Base-by-base conservation (phyloP, 2,329 filamentous ascomycete genomes). In the Ilyonectria destructans region DNA sequence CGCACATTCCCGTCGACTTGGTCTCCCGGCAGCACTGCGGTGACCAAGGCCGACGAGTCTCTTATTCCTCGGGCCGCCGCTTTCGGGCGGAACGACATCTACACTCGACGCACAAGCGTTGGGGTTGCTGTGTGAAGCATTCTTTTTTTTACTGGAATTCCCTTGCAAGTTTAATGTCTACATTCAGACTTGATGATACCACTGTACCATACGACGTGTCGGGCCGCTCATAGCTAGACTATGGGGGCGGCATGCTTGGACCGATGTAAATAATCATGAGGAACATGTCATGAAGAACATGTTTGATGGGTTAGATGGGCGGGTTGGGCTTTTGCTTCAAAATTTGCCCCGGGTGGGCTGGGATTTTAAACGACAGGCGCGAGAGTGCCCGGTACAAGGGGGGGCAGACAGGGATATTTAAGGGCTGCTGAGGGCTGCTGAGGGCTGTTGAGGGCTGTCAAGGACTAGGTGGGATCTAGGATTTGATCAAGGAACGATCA, bases 1-100 rank as follows among this genome's bases (percentile, higher is more conserved):
- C 82, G 81, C 62, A 87, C 83, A 6, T 71, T 83, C 51, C 82
- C 83, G n/a, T 86, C 85, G 2, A 85, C 81, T 13, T 85, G 85
- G 78, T 88, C 86, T 21, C 83, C 85, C 8, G 82, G 83, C 59
- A 86, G 84, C 75, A 84, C 81, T 9, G 81, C 80, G 33, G 74
- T 79, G 37, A 80, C 78, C 66, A 77, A 79, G 67, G 64, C 45
- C 12, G 82, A 82, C 12, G 84, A 80, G 65, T 77, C 81, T 55
- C 80, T 82, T 57, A 77, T 82, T 58, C 82, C 82, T 66, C 80
- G 78, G 33, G 72, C 67, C 15, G 71, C 72, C 19, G 80, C 77
- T 2, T 79, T 80, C 74, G 79, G 79, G 15, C 74, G 72, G 60
- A 73, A 65, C 46, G 71, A 71, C 49, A 40, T 45, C 23, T 62